phyloP scores from a whole-genome alignment of 2,329 filamentous ascomycete genomes.

The Diplodia sapinea region DNA sequence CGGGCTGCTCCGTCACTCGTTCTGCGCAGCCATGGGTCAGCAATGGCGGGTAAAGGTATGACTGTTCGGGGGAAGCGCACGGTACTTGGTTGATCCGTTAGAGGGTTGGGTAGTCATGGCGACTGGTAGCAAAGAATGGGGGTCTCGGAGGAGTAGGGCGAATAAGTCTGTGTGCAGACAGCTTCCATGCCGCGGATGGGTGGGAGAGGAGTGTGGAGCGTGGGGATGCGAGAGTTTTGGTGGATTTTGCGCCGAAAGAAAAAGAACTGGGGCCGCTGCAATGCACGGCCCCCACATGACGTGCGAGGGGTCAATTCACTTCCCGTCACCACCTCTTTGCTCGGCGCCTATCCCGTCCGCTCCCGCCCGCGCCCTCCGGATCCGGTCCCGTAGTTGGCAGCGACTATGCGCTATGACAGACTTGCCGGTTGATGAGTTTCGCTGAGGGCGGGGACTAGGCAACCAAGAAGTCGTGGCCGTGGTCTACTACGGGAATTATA shows the following conservation, averaged over 20 bases:
- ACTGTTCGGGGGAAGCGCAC: slow-evolving; percentile 22
- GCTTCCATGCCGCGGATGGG: slow-evolving; percentile 29
- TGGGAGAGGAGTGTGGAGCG: slow-evolving; percentile 5
- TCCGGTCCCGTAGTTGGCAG: not conserved
- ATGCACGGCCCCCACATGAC: slow-evolving; percentile 28
- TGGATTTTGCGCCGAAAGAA: slow-evolving; percentile 11
- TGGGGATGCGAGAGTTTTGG: slow-evolving; percentile 20
- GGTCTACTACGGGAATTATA: no score
- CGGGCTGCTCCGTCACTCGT: slow-evolving; percentile 63
- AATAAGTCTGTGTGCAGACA: slow-evolving; percentile 23
- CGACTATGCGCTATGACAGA: no score
- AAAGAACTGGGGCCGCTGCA: slow-evolving; percentile 17
- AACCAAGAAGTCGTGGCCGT: no score
- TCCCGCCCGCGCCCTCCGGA: not conserved
- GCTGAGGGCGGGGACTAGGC: no score
- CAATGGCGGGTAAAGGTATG: not conserved
- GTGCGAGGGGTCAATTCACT: slow-evolving; percentile 20
- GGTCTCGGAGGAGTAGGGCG: slow-evolving; percentile 30
- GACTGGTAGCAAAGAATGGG: slow-evolving; percentile 32
- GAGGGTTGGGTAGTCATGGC: slow-evolving; percentile 26
- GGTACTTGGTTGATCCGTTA: slow-evolving; percentile 29
- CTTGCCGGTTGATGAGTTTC: no score
- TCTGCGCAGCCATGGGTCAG: slow-evolving; percentile 19
- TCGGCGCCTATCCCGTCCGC: not conserved
- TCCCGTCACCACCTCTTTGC: not conserved